Base-by-base conservation (phyloP, 768 basidiomycete species). In the Favolaschia claudopus region DNA sequence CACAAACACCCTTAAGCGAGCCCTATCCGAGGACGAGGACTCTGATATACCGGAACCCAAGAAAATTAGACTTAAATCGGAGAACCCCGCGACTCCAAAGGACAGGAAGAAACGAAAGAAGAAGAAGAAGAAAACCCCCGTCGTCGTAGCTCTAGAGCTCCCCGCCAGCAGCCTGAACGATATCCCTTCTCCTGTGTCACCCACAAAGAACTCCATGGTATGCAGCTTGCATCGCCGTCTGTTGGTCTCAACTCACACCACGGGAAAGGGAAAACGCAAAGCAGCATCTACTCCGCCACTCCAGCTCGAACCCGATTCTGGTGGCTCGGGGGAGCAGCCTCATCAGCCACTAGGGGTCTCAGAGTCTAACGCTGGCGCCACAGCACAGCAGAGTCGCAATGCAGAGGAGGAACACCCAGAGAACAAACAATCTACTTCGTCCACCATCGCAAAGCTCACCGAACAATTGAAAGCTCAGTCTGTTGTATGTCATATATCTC, bases 181-280 rank as follows among this genome's bases (percentile, higher is more conserved):
- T 24, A 53, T 47, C 20, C 39, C 58, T 7, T 54, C 51, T 22
- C 42, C 47, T 29, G 36, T 44, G 14, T 34, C 57, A 19, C 43
- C 43, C 19, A 32, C 43, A 22, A 10, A 15, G 29, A 24, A 10
- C 17, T 34, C 38, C 24, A 39, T 22, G 47, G 55, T 60, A 10
- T 70, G 66, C 42, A 72, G 68, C 45, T 60, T 72, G 68, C 19
- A 43, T 37, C 25, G 20, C 20, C 9, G 14, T 28, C 22, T 36
- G 9, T 29, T 22, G 33, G 32, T 57, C 19, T 50, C 9, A 51
- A 19, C 19, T 54, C 31, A 44, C 48, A 37, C 24, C n/a, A 67
- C 63, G 5, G 74, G 73, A 57, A 80, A 82, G 60, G 77, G 77
- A 39, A 80, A 82, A 55, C 74, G 73, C 19, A 78, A 73, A 58